Base-by-base conservation (phyloP, 2,329 filamentous ascomycete genomes). In the Arthroderma sp. region DNA sequence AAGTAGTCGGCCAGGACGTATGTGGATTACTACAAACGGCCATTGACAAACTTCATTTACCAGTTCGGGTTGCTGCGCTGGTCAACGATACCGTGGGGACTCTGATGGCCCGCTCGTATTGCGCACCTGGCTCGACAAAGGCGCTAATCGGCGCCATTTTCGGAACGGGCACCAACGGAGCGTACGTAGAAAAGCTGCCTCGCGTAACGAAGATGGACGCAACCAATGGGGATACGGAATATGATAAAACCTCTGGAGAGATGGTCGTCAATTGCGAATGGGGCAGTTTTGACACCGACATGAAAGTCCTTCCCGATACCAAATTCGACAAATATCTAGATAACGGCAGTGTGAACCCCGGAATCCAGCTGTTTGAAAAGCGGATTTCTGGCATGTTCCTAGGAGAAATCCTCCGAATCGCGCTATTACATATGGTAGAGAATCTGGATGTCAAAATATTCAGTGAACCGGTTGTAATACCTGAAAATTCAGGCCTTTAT, bases 261-360 rank as follows among this genome's bases (percentile, higher is more conserved):
- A 98, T 98, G 91, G 86, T 98, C 47, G 77, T 98, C 67, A 98
- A 98, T 68, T 89, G 85, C 1, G 91, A 98, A 68, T 98, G 91
- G 91, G 91, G 91, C 50, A 94, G 86, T 46, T 98, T 98, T 58
- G 91, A 98, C 67, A 96, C 96, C 67, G 77, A 83, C 55, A 78
- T 96, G 52, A 85, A 81, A 54, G 83, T 94, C 15, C 73, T 98
- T 36, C 91, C 89, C 38, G 82, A 80, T 56, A 96, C 89, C 0
- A 69, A 77, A 0, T 96, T 86, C 68, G 91, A 98, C 60, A 68
- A 72, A 41, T 74, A 78, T 46, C 73, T 98, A 27, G 89, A 98
- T 63, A 68, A 70, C 46, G 78, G 81, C 48, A 91, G 82, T 52
- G 79, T 85, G 55, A 96, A 98, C 64, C 89, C 88, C 0, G 91